Evolutionary conservation across 2,329 filamentous ascomycete genomes (phyloP), one percentile per base, ranked within the genome.

Genomic region (Aureobasidium mangrovei): DNA sequence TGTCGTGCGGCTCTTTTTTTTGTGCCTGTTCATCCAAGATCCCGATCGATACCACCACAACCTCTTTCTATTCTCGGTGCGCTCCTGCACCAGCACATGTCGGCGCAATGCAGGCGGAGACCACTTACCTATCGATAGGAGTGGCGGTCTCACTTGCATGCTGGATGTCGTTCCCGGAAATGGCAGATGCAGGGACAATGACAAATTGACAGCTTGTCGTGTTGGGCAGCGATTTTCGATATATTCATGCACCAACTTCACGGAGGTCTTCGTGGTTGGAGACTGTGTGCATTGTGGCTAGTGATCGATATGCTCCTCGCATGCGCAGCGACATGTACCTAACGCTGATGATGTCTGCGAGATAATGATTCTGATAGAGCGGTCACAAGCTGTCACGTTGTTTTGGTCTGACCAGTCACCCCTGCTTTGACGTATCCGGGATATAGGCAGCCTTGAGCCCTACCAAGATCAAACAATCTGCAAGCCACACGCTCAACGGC

Each of bases 111-210:
- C 38, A 35, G 39, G 38, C 26, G 18, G 9, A 52, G 47, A 42
- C 39, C 39, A 35, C 24, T 8, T 4, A 10, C 29, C 39, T 52
- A 52, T 52, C 39, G 39, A 52, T 42, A 52, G 47, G 41, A 7
- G 32, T 35, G 7, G 27, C 29, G 18, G 12, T 6, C 46, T 49
- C 27, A 27, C 46, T 31, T 42, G 47, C 38, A 35, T 40, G 24
- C 18, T 28, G n/a, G 26, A 29, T 49, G 38, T 42, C 38, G 31
- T 52, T 28, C 12, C 47, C 26, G 36, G 47, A 31, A 24, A 41
- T 52, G 31, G 47, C 39, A 52, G 47, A 33, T 52, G 47, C 47
- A 52, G 47, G 47, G 47, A 42, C 28, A 42, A 18, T 42, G 36
- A 42, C 47, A 33, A 52, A 42, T 52, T 10, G 29, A 52, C n/a